These are phyloP conservation scores for Teratosphaeria viscida DNA, from an alignment of 2,329 filamentous ascomycete genomes.

Conservation along the genomic window DNA sequence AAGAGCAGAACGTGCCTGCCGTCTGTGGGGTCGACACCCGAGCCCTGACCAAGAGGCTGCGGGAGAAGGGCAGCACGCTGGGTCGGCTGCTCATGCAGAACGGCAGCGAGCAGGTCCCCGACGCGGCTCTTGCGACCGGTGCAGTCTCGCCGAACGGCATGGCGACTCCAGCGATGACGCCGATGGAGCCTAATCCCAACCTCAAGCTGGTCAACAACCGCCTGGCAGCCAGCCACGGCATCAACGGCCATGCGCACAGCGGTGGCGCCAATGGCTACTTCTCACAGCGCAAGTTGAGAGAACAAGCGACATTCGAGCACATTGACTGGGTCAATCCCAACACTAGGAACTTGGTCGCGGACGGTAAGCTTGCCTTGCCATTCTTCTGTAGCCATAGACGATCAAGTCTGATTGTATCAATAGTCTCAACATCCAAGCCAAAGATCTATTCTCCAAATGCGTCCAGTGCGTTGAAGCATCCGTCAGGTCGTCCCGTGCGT, in stretches of 20 bases:
- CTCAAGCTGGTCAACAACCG: slow-evolving; percentile 20
- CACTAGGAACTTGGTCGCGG: slow-evolving; percentile 79
- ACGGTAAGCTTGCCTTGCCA: slow-evolving; percentile 55
- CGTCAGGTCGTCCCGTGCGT: slow-evolving; percentile 75
- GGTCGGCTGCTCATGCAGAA: slow-evolving; percentile 76
- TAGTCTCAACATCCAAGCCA: slow-evolving; percentile 81
- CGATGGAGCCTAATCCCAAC: slow-evolving; percentile 22
- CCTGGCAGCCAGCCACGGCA: slow-evolving; percentile 20
- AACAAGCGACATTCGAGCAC: slow-evolving; percentile 52
- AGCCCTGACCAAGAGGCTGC: slow-evolving; percentile 85
- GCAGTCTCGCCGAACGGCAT: slow-evolving; percentile 18
- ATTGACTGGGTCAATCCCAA: slow-evolving; percentile 90
- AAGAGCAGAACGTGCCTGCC: slow-evolving; percentile 87
- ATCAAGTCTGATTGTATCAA: slow-evolving; percentile 22
- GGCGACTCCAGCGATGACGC: slow-evolving; percentile 29
- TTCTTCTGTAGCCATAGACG: slow-evolving; percentile 13
- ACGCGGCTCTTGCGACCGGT: slow-evolving; percentile 18
- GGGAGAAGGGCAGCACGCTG: slow-evolving; percentile 91
- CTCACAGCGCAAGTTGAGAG: slow-evolving; percentile 16
- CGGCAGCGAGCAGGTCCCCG: slow-evolving; percentile 27
- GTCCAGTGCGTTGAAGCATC: slow-evolving; percentile 66
- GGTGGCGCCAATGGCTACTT: slow-evolving; percentile 19
- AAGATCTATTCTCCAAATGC: slow-evolving; percentile 73
- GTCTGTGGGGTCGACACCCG: slow-evolving; percentile 94
- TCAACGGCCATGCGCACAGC: slow-evolving; percentile 18